Conservation (phyloP, 106 monocot genomes). For the Dendrobium nobile region DNA sequence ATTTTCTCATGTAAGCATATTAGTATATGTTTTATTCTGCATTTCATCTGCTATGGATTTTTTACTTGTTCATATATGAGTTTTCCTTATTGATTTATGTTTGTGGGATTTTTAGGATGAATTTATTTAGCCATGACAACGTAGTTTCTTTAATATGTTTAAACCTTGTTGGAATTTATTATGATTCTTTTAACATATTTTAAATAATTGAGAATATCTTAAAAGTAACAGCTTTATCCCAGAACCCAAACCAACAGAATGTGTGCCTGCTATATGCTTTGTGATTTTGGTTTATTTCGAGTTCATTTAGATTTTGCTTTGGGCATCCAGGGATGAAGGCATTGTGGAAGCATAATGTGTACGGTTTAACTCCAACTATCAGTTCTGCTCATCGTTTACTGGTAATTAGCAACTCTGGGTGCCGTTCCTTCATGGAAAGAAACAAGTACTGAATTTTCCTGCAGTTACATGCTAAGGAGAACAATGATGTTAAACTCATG, state of each 20-base stretch:
- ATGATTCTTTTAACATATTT: neutral
- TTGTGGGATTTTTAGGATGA: neutral
- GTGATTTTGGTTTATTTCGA: slow-evolving; percentile 2
- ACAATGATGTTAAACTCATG: slow-evolving; percentile 62
- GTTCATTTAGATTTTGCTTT: slow-evolving; percentile 7
- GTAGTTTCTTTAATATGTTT: neutral
- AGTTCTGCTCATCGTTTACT: slow-evolving; percentile 84
- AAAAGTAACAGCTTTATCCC: neutral
- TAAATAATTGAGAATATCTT: neutral
- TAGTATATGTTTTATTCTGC: neutral
- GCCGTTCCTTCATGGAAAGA: slow-evolving; percentile 3
- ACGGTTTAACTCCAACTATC: slow-evolving; percentile 78
- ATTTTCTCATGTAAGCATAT: neutral
- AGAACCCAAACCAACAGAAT: neutral
- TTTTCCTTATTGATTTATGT: neutral
- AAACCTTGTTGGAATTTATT: neutral
- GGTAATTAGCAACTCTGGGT: slow-evolving; percentile 33
- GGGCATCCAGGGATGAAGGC: slow-evolving; percentile 60
- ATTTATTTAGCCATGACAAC: neutral
- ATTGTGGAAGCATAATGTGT: slow-evolving; percentile 93
- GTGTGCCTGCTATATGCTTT: neutral
- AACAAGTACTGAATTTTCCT: slow-evolving; percentile 8
- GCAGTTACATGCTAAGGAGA: slow-evolving; percentile 77
- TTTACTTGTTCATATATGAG: neutral
- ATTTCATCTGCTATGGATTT: neutral